Percentiles rank a stretch among this genome's conserved stretches.
These are phyloP conservation scores for Tetrahymena borealis DNA, from an alignment of 73 alveolate genomes.

Conservation along the genomic window DNA sequence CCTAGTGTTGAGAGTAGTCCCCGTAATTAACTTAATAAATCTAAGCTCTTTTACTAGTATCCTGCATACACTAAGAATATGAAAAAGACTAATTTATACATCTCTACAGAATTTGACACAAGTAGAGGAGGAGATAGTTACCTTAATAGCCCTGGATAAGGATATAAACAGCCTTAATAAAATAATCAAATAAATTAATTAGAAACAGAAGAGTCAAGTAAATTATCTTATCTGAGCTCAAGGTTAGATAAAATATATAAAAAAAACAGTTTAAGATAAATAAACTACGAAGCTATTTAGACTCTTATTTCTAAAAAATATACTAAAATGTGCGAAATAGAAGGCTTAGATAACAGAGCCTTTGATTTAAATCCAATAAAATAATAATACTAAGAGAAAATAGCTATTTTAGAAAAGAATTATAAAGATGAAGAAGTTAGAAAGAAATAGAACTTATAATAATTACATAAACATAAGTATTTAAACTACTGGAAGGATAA, in stretches of 20 bases:
- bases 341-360: background rate
- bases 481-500: background rate
- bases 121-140: background rate
- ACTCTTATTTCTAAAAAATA: background rate
- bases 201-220: background rate
- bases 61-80: background rate
- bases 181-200: background rate
- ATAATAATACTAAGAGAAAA: background rate
- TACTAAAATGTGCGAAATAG: background rate
- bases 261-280: background rate
- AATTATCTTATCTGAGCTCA: background rate
- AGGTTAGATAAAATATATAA: background rate
- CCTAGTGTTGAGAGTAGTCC: background rate
- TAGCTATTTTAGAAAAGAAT: background rate
- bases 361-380: background rate
- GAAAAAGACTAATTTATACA: background rate
- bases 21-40: background rate
- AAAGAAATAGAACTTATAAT: background rate
- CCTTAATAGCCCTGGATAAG: background rate
- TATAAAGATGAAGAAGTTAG: background rate
- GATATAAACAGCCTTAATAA: background rate
- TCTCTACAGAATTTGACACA: background rate
- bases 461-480: background rate
- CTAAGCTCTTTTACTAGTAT: background rate
- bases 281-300: background rate